Evolutionary conservation across 768 basidiomycete species (phyloP).

Genomic region (Termitomyces sp.): DNA sequence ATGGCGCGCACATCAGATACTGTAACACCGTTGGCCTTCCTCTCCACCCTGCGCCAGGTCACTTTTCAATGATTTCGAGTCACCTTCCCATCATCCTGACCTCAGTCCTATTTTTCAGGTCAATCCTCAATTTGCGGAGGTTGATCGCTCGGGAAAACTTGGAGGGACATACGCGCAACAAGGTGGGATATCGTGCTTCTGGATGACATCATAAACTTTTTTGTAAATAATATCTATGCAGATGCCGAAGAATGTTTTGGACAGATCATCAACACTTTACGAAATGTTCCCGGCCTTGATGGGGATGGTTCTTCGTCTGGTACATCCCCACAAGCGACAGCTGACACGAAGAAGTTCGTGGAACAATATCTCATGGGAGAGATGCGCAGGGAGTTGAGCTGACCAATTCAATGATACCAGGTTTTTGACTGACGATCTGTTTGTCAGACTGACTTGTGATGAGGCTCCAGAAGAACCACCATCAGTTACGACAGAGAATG

Average conservation of each 20-base stretch:
- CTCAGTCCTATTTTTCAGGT: conserved; percentile 26
- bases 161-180: conserved; percentile 71
- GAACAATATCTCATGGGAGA: conserved; percentile 79
- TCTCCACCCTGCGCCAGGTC: conserved; percentile 62
- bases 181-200: conserved; percentile 25
- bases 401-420: not conserved
- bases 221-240: conserved; percentile 14
- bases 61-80: not conserved
- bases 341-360: conserved; percentile 54
- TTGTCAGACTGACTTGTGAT: conserved; percentile 66
- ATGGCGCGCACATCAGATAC: conserved; percentile 77
- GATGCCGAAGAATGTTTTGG: conserved; percentile 92
- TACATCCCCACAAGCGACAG: conserved; percentile 17
- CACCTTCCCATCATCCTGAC: not conserved
- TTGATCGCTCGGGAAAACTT: conserved; percentile 36
- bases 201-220: conserved; percentile 19
- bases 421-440: not conserved
- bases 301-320: conserved; percentile 10
- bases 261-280: conserved; percentile 65
- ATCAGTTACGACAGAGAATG: conserved; percentile 58
- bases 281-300: conserved; percentile 56
- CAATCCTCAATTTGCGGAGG: conserved; percentile 89
- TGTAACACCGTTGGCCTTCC: conserved; percentile 65
- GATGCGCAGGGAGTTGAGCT: conserved; percentile 60
- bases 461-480: conserved; percentile 79